These are phyloP conservation scores for Oryza brachyantha DNA, from an alignment of 176 grass and related monocot species.

Conservation along the genomic window DNA sequence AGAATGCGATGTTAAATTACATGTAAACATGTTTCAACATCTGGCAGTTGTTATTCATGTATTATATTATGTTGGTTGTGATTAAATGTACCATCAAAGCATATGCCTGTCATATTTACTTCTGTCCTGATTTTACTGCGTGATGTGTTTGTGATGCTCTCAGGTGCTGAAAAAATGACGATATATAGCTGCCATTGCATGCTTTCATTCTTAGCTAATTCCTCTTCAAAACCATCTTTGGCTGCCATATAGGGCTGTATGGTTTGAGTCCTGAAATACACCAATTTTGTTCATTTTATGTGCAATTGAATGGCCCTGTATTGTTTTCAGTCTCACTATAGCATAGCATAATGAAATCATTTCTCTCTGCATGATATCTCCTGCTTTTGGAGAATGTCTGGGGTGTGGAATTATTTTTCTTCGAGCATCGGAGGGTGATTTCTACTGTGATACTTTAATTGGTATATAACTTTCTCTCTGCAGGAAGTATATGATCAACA, in stretches of 20 bases:
- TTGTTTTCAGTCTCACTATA: background rate
- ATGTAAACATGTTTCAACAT: background rate
- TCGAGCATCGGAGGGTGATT: background rate
- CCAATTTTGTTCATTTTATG: background rate
- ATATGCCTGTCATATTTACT: constrained; percentile 7
- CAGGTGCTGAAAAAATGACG: background rate
- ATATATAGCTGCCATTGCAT: constrained; percentile 16
- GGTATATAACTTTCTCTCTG: constrained; percentile 2
- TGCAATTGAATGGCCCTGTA: background rate
- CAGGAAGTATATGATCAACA: constrained; percentile 97
- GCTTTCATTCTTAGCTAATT: constrained; percentile 11
- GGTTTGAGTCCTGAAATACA: background rate
- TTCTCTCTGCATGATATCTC: background rate
- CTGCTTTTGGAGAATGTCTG: background rate
- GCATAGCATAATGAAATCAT: background rate
- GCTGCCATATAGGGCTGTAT: background rate
- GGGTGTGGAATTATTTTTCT: background rate
- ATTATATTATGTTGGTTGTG: background rate
- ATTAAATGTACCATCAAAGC: background rate
- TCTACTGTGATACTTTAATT: constrained; percentile 14
- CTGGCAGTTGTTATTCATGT: background rate
- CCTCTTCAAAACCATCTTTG: constrained; percentile 5
- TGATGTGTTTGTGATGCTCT: background rate
- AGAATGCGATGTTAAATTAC: background rate
- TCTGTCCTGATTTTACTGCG: background rate